Evolutionary conservation across 2,329 filamentous ascomycete genomes (phyloP).

Genomic region (Aotearoamyces nothofagi): DNA sequence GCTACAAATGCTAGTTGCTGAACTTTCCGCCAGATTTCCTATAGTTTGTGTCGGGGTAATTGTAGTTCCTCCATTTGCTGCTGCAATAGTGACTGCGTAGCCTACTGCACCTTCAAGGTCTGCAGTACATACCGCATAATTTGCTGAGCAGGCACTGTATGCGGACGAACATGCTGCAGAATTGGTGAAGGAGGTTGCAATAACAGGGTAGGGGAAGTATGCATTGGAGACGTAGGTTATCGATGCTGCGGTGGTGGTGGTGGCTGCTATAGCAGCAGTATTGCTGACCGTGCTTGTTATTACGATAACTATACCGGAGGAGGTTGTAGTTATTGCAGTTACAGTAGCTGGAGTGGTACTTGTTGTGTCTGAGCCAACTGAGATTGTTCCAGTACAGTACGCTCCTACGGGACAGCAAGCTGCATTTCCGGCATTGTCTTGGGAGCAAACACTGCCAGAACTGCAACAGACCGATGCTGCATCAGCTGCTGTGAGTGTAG

Average conservation of each 20-base stretch:
- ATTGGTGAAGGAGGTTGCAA: conserved; percentile 34
- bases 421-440: conserved; percentile 15
- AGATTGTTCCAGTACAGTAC: conserved; percentile 17
- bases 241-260: conserved; percentile 11
- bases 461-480: conserved; percentile 18
- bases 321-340: conserved; percentile 8
- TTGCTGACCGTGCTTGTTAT: neutral
- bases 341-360: no score
- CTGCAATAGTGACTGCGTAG: conserved; percentile 39
- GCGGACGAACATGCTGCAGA: conserved; percentile 35
- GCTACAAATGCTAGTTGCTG: conserved; percentile 37
- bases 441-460: conserved; percentile 14
- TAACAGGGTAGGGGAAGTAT: conserved; percentile 45
- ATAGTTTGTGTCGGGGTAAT: conserved; percentile 19
- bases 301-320: conserved; percentile 3
- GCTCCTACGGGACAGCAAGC: conserved; percentile 20
- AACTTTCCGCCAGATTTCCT: conserved; percentile 26
- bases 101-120: conserved; percentile 26
- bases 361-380: neutral
- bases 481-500: conserved; percentile 12
- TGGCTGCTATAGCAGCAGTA: conserved; percentile 2
- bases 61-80: conserved; percentile 37
- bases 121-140: conserved; percentile 37
- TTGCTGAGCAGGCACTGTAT: conserved; percentile 32
- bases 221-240: conserved; percentile 38